Percentiles rank a stretch among this genome's conserved stretches.
These are phyloP conservation scores for Hygrocybe coccinea DNA, from an alignment of 768 basidiomycete genomes.

Conservation along the genomic window DNA sequence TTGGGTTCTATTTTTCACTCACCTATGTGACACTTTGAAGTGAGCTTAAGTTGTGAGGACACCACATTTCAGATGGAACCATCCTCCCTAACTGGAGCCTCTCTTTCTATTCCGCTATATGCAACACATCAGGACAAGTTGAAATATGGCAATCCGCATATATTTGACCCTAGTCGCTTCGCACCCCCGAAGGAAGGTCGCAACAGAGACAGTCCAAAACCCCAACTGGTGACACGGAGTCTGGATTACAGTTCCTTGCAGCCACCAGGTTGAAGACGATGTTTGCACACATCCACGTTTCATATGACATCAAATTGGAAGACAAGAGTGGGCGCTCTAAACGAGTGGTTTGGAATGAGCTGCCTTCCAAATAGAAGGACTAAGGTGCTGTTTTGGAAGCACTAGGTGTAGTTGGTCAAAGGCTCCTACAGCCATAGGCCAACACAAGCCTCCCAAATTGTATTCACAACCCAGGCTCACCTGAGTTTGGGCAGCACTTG, in stretches of 20 bases:
- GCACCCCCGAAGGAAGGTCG: slow-evolving; percentile 25
- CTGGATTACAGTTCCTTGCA: no score
- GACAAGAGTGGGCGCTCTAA: not conserved
- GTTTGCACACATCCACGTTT: not conserved
- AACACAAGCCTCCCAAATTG: no score
- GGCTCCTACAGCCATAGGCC: no score
- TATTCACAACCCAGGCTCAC: no score
- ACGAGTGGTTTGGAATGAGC: not conserved
- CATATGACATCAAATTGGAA: not conserved
- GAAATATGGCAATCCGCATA: slow-evolving; percentile 27
- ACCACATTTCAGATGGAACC: slow-evolving; percentile 37
- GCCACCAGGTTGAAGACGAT: no score
- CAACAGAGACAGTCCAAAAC: slow-evolving; percentile 19
- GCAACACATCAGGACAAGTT: slow-evolving; percentile 18
- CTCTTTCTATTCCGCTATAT: slow-evolving; percentile 19
- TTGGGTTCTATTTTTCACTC: not conserved
- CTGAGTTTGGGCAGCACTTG: no score
- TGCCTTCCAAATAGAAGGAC: not conserved
- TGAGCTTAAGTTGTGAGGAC: slow-evolving; percentile 29
- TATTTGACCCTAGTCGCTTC: slow-evolving; percentile 44
- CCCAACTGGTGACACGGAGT: slow-evolving; percentile 34
- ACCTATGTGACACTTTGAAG: slow-evolving; percentile 7
- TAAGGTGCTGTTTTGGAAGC: not conserved
- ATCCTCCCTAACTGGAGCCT: slow-evolving; percentile 31
- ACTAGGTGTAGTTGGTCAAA: no score